Conservation (phyloP, 768 basidiomycete genomes). For the Termitomyces eurrhizus region DNA sequence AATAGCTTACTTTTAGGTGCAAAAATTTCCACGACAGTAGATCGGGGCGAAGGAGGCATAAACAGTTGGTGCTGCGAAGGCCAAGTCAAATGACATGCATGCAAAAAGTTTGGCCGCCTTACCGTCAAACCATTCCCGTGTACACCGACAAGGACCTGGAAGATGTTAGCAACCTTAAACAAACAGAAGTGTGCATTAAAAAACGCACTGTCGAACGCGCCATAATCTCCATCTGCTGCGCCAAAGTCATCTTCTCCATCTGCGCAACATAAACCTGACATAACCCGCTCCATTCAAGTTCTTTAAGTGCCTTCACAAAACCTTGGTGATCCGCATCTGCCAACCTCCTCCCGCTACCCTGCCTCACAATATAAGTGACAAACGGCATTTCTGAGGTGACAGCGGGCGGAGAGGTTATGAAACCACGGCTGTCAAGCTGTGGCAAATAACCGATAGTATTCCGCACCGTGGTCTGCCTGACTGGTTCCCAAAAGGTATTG, state of each 20-base stretch:
- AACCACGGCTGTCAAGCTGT: constrained; percentile 8
- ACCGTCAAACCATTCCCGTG: constrained; percentile 71
- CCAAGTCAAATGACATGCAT: not conserved
- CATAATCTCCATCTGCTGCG: constrained; percentile 57
- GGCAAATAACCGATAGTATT: constrained; percentile 33
- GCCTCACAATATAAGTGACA: constrained; percentile 61
- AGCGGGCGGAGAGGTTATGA: constrained; percentile 8
- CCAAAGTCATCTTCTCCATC: constrained; percentile 45
- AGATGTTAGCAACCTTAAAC: not conserved
- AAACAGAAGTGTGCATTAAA: not conserved
- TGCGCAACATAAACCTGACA: constrained; percentile 40
- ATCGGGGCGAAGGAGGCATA: constrained; percentile 61
- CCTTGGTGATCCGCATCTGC: constrained; percentile 44
- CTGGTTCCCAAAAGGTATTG: constrained; percentile 31
- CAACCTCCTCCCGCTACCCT: constrained; percentile 39
- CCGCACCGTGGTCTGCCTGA: constrained; percentile 24
- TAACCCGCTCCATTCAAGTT: constrained; percentile 48
- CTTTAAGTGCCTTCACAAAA: constrained; percentile 42
- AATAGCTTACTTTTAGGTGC: constrained; percentile 43
- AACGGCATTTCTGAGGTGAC: constrained; percentile 23
- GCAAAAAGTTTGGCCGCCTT: not conserved
- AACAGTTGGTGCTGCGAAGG: constrained; percentile 48
- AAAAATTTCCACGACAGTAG: constrained; percentile 71
- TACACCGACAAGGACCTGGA: constrained; percentile 56
- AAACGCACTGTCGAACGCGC: constrained; percentile 59